Percentiles rank a stretch among this genome's conserved stretches.
Evolutionary conservation across 345 rosid genomes (phyloP).

Genomic region (Clarkia xantiana): DNA sequence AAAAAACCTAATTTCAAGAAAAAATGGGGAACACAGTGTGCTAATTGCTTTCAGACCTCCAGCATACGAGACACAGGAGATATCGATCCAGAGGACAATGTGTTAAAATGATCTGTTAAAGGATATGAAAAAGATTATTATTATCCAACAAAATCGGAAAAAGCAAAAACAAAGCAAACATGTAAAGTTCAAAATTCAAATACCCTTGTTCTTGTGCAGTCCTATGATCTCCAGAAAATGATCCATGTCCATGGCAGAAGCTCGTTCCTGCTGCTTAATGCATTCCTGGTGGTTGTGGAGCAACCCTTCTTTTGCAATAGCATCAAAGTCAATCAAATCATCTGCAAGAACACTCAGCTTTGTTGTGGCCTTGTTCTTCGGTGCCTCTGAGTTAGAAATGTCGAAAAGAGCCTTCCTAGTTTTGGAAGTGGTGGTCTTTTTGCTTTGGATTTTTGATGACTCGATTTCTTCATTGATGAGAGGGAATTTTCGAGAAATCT

Average conservation of each 20-base stretch:
- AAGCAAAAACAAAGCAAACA: not conserved
- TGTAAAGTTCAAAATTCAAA: not conserved
- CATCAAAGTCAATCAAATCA: slow-evolving; percentile 12
- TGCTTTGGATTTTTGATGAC: slow-evolving; percentile 9
- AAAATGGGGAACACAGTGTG: no score
- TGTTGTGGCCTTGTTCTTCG: slow-evolving; percentile 15
- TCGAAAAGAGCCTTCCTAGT: slow-evolving; percentile 45
- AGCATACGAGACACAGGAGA: slow-evolving; percentile 7
- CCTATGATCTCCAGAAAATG: slow-evolving; percentile 29
- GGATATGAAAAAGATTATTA: not conserved
- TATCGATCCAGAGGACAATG: slow-evolving; percentile 3
- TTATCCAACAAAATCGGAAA: no score
- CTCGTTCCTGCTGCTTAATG: slow-evolving; percentile 19
- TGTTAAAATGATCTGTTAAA: slow-evolving; percentile 12
- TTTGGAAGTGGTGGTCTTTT: slow-evolving; percentile 20
- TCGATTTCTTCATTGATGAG: slow-evolving; percentile 14
- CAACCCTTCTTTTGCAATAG: slow-evolving; percentile 24
- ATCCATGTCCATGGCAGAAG: slow-evolving; percentile 18
- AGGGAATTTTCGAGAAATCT: slow-evolving; percentile 11
- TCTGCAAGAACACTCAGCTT: slow-evolving; percentile 20
- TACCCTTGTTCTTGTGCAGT: slow-evolving; percentile 16
- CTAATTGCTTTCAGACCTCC: slow-evolving; percentile 11
- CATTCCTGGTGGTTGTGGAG: slow-evolving; percentile 43
- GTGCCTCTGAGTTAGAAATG: slow-evolving; percentile 33
- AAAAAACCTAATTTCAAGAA: not conserved